Base-by-base conservation (phyloP, 2,329 filamentous ascomycete species). In the Grosmannia serpens region DNA sequence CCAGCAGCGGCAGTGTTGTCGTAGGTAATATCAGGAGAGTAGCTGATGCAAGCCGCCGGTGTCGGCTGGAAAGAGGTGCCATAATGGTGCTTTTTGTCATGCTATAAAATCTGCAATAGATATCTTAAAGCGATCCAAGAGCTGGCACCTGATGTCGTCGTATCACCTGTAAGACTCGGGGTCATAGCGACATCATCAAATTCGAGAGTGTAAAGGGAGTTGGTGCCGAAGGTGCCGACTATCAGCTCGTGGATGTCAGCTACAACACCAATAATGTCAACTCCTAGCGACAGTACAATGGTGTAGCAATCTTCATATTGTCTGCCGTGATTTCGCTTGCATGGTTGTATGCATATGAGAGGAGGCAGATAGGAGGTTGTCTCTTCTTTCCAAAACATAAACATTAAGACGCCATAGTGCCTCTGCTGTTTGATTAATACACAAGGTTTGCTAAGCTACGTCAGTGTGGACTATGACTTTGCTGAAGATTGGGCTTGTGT, bases 61-160 rank as follows among this genome's bases (percentile, higher is more conserved):
- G 41, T 29, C 53, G 9, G 59, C 53, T 56, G 55, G 8, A 58
- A 35, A 1, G 63, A 64, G 8, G 59, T 53, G 22, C 59, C 62
- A 53, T 65, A 66, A 9, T 65, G 55, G 47, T 59, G 61, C 9
- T 52, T 62, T 41, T 62, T 65, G 38, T 62, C 60, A 35, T 63
- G 62, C 63, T 63, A 20, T n/a, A 35, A 47, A n/a, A n/a, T n/a
- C n/a, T 26, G 3, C 46, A 24, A 46, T 29, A 29, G 22, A 46
- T 38, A 47, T 15, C 53, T 55, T 5, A 47, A 24, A 8, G 53
- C 26, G 22, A 55, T 46, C 53, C 38, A 55, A 4, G 53, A 55
- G 17, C 53, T 47, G 1, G 53, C 53, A 9, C 35, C 53, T 5
- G 53, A 47, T 10, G 35, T 55, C 3, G 53, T 27, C 27, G 35